Evolutionary conservation across 345 rosid species (phyloP).

Genomic region (Lagerstroemia speciosa): DNA sequence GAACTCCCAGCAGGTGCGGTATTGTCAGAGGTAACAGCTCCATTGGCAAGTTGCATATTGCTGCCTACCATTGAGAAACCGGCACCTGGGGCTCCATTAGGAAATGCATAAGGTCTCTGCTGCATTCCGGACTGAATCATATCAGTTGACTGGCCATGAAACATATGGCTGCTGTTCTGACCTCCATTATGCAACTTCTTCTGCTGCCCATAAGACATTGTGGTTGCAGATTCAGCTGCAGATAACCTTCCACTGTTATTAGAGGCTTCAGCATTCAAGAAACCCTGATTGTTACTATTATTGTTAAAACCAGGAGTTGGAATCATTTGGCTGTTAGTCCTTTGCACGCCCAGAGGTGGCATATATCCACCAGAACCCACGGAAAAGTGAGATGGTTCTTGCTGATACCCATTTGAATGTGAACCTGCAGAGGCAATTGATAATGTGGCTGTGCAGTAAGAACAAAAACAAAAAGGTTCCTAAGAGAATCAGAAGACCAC

Average conservation of each 20-base stretch:
- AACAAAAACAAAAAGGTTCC: conserved; percentile 5
- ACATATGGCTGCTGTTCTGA: conserved; percentile 63
- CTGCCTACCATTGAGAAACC: conserved; percentile 53
- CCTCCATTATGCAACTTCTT: conserved; percentile 54
- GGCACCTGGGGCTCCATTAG: conserved; percentile 53
- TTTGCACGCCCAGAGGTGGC: conserved; percentile 54
- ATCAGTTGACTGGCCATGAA: conserved; percentile 55
- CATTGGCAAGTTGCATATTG: conserved; percentile 40
- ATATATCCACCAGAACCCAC: conserved; percentile 64
- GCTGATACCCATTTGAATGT: conserved; percentile 63
- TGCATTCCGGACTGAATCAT: conserved; percentile 59
- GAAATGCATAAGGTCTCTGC: conserved; percentile 55
- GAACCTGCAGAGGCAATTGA: conserved; percentile 37
- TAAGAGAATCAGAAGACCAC: conserved; percentile 7
- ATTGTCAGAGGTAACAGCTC: conserved; percentile 41
- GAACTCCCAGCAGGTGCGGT: conserved; percentile 41
- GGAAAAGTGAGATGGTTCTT: conserved; percentile 49
- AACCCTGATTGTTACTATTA: conserved; percentile 44
- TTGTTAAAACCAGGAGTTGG: conserved; percentile 83
- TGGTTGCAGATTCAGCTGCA: conserved; percentile 47
- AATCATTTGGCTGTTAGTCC: conserved; percentile 74
- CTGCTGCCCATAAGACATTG: conserved; percentile 52
- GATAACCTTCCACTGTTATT: conserved; percentile 55
- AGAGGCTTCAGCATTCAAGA: conserved; percentile 54
- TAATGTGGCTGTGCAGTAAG: conserved; percentile 8